These are phyloP conservation scores for Cerioporus squamosus DNA, from an alignment of 1,284 basidiomycete species.

Conservation along the genomic window DNA sequence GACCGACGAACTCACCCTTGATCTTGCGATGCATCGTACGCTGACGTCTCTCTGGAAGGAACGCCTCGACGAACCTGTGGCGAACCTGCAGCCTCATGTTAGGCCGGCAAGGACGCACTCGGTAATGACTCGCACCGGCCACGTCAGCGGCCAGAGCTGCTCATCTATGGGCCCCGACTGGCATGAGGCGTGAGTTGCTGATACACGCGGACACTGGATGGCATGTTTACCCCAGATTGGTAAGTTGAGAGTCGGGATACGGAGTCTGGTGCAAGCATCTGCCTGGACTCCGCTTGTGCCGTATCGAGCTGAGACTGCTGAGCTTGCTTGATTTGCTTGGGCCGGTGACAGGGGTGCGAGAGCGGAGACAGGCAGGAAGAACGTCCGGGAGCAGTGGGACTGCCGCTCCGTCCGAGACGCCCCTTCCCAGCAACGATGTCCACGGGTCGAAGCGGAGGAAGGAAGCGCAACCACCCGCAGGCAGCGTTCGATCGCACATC, in stretches of 20 bases:
- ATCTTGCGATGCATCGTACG: not conserved
- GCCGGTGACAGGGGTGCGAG: conserved; percentile 2
- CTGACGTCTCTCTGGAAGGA: not conserved
- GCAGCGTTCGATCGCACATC: conserved; percentile 2
- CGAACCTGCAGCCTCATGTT: conserved; percentile 2
- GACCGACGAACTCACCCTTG: conserved; percentile 9
- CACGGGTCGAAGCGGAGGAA: not conserved
- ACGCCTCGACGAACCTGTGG: too few relatives aligned
- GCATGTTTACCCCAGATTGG: conserved; percentile 12
- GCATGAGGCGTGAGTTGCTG: conserved; percentile 17
- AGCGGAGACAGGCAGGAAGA: conserved; percentile 13
- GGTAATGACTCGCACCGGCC: conserved; percentile 4
- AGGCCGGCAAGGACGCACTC: not conserved
- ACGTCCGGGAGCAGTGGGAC: conserved; percentile 5
- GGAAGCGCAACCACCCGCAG: conserved; percentile 7
- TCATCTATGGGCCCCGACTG: conserved; percentile 1
- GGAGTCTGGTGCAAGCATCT: conserved; percentile 16
- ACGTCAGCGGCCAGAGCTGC: too few relatives aligned
- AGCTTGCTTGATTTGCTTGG: conserved; percentile 2
- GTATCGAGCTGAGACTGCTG: not conserved
- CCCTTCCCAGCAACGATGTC: not conserved
- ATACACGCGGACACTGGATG: conserved; percentile 20
- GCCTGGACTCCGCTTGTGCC: not conserved
- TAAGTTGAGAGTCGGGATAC: conserved; percentile 12
- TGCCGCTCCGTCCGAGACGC: not conserved